Percentiles rank a stretch among this genome's conserved stretches.
phyloP scores from a whole-genome alignment of 2,329 filamentous ascomycete genomes.

The Lachnellula subtilissima region DNA sequence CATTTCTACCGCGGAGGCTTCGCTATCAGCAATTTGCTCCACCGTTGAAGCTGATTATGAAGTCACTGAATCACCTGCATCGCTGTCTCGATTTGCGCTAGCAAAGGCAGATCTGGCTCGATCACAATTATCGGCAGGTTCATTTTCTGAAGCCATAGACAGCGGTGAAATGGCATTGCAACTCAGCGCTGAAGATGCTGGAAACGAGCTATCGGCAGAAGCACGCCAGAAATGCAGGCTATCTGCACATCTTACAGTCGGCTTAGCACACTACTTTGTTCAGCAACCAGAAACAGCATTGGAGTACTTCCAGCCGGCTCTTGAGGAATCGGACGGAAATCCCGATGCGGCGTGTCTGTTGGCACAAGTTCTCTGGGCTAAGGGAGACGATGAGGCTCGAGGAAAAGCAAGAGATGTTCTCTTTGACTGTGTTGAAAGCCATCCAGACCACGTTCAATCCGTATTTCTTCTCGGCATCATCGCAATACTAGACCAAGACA shows the following conservation, averaged over 20 bases:
- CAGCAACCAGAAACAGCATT: conserved; percentile 65
- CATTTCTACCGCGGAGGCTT: conserved; percentile 55
- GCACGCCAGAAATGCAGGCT: conserved; percentile 67
- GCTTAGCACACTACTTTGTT: conserved; percentile 73
- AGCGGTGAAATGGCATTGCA: conserved; percentile 77
- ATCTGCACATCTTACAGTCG: conserved; percentile 80
- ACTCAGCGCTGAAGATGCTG: conserved; percentile 67
- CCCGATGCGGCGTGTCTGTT: conserved; percentile 84
- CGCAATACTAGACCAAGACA: conserved; percentile 73
- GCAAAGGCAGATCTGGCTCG: conserved; percentile 84
- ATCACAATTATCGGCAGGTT: conserved; percentile 66
- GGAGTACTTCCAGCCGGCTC: conserved; percentile 71
- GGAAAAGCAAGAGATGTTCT: conserved; percentile 73
- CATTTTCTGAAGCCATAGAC: conserved; percentile 66
- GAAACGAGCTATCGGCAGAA: conserved; percentile 59
- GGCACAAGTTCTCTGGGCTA: conserved; percentile 90
- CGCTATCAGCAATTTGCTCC: conserved; percentile 62
- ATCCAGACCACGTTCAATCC: conserved; percentile 72
- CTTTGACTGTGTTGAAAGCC: conserved; percentile 70
- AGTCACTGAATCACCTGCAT: conserved; percentile 67
- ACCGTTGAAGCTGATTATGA: conserved; percentile 79
- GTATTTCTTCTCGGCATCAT: conserved; percentile 80
- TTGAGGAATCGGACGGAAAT: conserved; percentile 70
- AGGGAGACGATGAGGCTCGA: conserved; percentile 68
- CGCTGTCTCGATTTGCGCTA: conserved; percentile 72